These are phyloP conservation scores for Tulasnella sp. DNA, from an alignment of 768 basidiomycete species.

Conservation along the genomic window DNA sequence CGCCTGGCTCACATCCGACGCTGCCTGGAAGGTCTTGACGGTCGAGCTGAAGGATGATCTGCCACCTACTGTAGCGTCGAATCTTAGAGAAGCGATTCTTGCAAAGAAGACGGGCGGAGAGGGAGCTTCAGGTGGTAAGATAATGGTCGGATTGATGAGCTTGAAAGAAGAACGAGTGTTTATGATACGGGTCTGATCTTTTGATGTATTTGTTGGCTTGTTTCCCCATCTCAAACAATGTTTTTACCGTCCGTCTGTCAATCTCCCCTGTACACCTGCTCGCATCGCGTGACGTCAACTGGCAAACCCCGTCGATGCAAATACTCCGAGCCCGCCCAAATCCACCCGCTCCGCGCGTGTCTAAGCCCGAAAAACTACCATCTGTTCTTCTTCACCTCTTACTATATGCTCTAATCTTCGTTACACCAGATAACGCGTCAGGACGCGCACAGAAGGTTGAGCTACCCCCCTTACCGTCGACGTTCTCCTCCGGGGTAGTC, in stretches of 20 bases:
- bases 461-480: too few species aligned
- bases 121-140: neutral
- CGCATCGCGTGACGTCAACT: too few species aligned
- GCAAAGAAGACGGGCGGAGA: slow-evolving; percentile 2
- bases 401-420: too few species aligned
- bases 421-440: too few species aligned
- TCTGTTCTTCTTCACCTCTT: too few species aligned
- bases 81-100: slow-evolving; percentile 13
- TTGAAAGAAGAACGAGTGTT: slow-evolving; percentile 20
- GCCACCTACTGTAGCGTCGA: neutral
- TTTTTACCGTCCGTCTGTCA: neutral
- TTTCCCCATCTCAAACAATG: neutral
- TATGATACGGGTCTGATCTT: neutral
- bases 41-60: slow-evolving; percentile 12
- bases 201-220: neutral
- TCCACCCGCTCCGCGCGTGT: too few species aligned
- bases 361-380: too few species aligned
- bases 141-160: slow-evolving; percentile 16
- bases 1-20: slow-evolving; percentile 14
- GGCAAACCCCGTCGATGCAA: too few species aligned
- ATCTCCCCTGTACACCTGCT: too few species aligned
- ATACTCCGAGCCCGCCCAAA: too few species aligned
- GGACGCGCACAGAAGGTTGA: too few species aligned
- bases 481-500: too few species aligned
- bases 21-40: slow-evolving; percentile 12